Evolutionary conservation across 2,329 filamentous ascomycete species (phyloP), one percentile per base, ranked within the genome.

Genomic region (Mariannaea sp.): DNA sequence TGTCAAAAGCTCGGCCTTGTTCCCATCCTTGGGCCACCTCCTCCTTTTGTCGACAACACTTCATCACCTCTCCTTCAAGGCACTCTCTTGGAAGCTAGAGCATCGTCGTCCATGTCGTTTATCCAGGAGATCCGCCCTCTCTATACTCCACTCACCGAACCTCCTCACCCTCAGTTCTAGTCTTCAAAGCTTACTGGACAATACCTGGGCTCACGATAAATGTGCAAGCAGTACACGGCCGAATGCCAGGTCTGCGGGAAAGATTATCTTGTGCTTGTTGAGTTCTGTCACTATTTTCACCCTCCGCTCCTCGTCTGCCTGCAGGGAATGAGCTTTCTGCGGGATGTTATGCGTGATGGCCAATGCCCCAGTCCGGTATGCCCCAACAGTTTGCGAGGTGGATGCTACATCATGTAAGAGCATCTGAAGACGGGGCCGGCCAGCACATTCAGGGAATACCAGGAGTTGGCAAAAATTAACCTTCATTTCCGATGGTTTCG

Each of bases 221-320:
- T 84, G 81, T 84, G 82, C 76, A 77, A 71, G 69, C 80, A 82
- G 78, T 71, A 83, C 72, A 77, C 72, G 62, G 77, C 78, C 66
- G 71, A 76, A 68, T 84, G 82, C 76, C 78, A 77, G 74, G 81
- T 80, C 65, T 84, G 81, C 75, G 76, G 80, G 74, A 83, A 81
- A 71, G 73, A 76, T 61, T 83, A 84, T 68, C 75, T 84, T 64
- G 69, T 82, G 66, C 84, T 79, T 73, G 77, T 84, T 71, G 74
- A 77, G 62, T 83, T 84, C 62, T 85, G 82, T 65, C 71, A 71
- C 58, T 65, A 74, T 42, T 80, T 77, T 58, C 79, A 77, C 60
- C 79, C 79, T 32, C 79, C 80, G 22, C 61, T 77, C 48, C 35
- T 78, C 60, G 58, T 56, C 49, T 84, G 81, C 61, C 79, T 77